A percentile compares a stretch with the other conserved stretches of the same genome.
Evolutionary conservation across 768 basidiomycete genomes (phyloP).

Genomic region (Infundibulicybe gibba): DNA sequence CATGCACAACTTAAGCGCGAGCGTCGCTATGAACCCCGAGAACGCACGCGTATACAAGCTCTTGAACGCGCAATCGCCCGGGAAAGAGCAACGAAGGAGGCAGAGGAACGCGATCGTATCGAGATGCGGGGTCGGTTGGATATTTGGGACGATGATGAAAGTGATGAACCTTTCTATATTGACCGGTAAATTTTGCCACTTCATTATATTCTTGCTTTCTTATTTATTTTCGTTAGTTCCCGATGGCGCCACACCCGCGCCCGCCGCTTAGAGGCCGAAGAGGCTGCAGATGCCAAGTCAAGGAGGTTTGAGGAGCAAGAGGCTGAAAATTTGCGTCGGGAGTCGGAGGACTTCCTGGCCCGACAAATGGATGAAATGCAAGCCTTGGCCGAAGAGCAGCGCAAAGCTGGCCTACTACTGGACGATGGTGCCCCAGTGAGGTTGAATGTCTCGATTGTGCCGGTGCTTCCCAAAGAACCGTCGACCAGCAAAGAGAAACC

Average conservation of each 20-base stretch:
- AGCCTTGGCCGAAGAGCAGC: conserved; percentile 84
- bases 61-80: conserved; percentile 75
- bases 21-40: conserved; percentile 88
- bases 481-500: conserved; percentile 41
- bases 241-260: conserved; percentile 84
- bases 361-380: conserved; percentile 97
- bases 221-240: conserved; percentile 33
- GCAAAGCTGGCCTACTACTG: conserved; percentile 84
- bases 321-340: conserved; percentile 79
- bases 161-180: conserved; percentile 88
- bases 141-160: conserved; percentile 91
- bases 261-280: conserved; percentile 71
- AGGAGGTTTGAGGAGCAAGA: conserved; percentile 82
- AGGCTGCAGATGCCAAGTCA: conserved; percentile 81
- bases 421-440: conserved; percentile 92
- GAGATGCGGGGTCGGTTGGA: conserved; percentile 83
- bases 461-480: conserved; percentile 36
- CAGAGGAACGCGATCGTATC: conserved; percentile 73
- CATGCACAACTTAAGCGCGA: conserved; percentile 63
- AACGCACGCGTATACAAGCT: conserved; percentile 74
- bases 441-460: conserved; percentile 71
- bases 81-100: conserved; percentile 67
- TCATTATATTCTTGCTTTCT: background rate
- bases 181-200: conserved; percentile 58
- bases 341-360: conserved; percentile 92